These are phyloP conservation scores for Chytriomyces hyalinus DNA, from an alignment of 192 early-diverging fungal species.

Conservation along the genomic window DNA sequence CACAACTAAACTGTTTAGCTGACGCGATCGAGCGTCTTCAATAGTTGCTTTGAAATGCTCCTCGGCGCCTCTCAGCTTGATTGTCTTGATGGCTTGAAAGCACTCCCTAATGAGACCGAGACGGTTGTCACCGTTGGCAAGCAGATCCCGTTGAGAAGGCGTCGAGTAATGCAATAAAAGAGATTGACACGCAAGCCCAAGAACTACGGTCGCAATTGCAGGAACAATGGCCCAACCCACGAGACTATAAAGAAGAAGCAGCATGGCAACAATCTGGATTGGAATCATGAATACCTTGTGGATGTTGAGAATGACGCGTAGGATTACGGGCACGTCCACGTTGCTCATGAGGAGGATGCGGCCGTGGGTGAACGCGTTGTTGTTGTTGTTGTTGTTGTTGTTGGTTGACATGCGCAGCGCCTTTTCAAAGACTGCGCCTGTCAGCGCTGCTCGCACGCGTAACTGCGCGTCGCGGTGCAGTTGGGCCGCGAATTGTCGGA, in stretches of 20 bases:
- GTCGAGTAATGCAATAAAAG: neutral
- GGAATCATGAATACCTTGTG: neutral
- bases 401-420: too few relatives aligned
- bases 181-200: neutral
- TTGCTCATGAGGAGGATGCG: neutral
- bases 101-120: neutral
- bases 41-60: neutral
- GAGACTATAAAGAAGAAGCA: slow-evolving; percentile 1
- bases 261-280: neutral
- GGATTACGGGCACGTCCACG: neutral
- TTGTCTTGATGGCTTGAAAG: too few relatives aligned
- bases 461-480: neutral
- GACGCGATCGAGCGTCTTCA: neutral
- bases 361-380: neutral
- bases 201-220: neutral
- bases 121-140: neutral
- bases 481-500: neutral
- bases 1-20: neutral
- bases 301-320: neutral
- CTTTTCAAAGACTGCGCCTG: neutral
- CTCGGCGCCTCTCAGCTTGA: too few relatives aligned
- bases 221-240: neutral
- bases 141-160: neutral
- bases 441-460: neutral
- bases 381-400: neutral